These are phyloP conservation scores for Aspergillus pseudoglaucus DNA, from an alignment of 2,329 filamentous ascomycete species.

Conservation along the genomic window DNA sequence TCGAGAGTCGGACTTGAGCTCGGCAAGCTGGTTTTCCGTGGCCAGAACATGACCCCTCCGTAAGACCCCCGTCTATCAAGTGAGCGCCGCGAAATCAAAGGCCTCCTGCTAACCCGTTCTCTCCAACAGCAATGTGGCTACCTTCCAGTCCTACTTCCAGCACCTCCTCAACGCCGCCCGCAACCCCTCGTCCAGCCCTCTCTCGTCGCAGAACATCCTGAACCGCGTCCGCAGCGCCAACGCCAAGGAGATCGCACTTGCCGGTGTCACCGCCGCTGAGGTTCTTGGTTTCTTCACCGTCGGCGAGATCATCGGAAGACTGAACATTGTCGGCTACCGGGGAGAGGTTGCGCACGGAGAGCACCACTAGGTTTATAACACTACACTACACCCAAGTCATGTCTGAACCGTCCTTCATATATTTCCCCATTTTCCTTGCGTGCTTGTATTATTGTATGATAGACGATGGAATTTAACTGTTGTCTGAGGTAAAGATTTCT, in stretches of 20 bases:
- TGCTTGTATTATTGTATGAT: constrained; percentile 40
- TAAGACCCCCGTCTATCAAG: constrained; percentile 46
- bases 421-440: constrained; percentile 25
- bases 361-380: constrained; percentile 30
- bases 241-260: constrained; percentile 62
- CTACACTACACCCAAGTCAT: constrained; percentile 18
- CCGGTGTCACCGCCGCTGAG: constrained; percentile 76
- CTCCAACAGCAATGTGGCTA: constrained; percentile 59
- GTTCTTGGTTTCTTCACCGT: constrained; percentile 95
- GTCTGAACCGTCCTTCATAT: constrained; percentile 22
- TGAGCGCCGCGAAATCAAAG: constrained; percentile 1
- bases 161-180: constrained; percentile 63
- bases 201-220: constrained; percentile 51
- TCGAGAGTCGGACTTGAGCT: constrained; percentile 82
- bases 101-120: background rate
- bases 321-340: constrained; percentile 92
- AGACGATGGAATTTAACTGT: constrained; percentile 43
- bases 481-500: constrained; percentile 30
- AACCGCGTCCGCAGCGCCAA: constrained; percentile 62
- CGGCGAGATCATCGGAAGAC: constrained; percentile 90
- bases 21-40: constrained; percentile 75
- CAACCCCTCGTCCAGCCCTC: constrained; percentile 58
- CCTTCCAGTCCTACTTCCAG: constrained; percentile 83
- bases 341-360: constrained; percentile 51
- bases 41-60: constrained; percentile 91